These are phyloP conservation scores for Didymella keratinophila DNA, from an alignment of 2,329 filamentous ascomycete genomes.

Conservation along the genomic window DNA sequence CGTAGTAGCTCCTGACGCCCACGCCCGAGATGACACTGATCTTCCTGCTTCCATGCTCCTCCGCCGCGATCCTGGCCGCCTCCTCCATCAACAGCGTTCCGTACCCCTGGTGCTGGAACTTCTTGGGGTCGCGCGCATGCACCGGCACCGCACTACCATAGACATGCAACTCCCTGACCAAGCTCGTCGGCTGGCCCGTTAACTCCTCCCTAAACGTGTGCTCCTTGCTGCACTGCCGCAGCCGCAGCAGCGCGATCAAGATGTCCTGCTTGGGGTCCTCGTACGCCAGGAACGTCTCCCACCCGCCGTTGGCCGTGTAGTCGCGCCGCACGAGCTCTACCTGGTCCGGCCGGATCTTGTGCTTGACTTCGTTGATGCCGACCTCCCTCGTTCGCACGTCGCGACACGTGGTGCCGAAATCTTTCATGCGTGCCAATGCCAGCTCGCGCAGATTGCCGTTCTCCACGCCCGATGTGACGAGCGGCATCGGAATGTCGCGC, in stretches of 20 bases:
- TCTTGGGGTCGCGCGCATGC: conserved; percentile 90
- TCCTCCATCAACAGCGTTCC: conserved; percentile 97
- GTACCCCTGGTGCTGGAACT: conserved; percentile 98
- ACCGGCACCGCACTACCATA: conserved; percentile 98
- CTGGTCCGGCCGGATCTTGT: conserved; percentile 96
- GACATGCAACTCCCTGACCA: conserved; percentile 94
- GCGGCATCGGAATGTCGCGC: conserved; percentile 98
- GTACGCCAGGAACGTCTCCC: conserved; percentile 98
- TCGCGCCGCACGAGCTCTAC: conserved; percentile 94
- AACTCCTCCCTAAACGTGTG: conserved; percentile 94
- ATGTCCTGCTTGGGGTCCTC: conserved; percentile 99
- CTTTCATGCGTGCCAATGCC: conserved; percentile 96
- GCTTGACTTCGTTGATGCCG: conserved; percentile 98
- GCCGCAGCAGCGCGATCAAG: conserved; percentile 84
- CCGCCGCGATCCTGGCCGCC: conserved; percentile 90
- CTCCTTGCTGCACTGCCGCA: conserved; percentile 88
- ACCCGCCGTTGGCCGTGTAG: conserved; percentile 93
- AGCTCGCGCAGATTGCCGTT: conserved; percentile 96
- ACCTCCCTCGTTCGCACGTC: conserved; percentile 97
- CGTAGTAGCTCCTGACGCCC: conserved; percentile 94
- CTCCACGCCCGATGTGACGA: conserved; percentile 98
- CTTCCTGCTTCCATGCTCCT: conserved; percentile 93
- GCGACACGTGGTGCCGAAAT: conserved; percentile 95
- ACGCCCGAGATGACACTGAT: conserved; percentile 98
- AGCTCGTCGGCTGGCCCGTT: conserved; percentile 82